Evolutionary conservation across 139 green algal genomes (phyloP), one percentile per base, ranked within the genome.

Genomic region (Dunaliella sp.): DNA sequence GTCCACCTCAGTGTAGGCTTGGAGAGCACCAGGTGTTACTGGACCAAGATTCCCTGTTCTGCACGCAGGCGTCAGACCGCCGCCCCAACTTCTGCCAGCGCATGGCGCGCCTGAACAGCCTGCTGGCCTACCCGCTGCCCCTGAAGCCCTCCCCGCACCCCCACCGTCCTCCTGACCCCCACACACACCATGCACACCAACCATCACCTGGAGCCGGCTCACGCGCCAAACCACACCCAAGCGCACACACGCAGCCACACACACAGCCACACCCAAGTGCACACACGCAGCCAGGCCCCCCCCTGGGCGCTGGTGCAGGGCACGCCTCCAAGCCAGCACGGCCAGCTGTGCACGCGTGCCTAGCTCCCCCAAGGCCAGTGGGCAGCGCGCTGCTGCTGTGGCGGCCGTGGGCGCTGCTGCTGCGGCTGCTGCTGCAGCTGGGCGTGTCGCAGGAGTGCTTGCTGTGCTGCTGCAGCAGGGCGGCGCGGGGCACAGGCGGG

Each of bases 361-460:
- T 94, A 78, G 75, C 87, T 21, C 77, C 87, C 0, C 87, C 89
- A 1, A 75, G 79, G 28, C 82, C 91, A 0, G 38, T 95, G 83
- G 88, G 88, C 28, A 91, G 88, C 0, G 86, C 81, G 31, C 87
- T 94, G 85, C 90, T 96, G 87, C 88, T 97, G 83, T 92, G 88
- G 21, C 91, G 88, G 34, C 82, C 93, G 0, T 94, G 92, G 93
- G 86, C 86, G 1, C 87, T 95, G 87, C 87, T 97, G 83, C 89
- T 97, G 79, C 89, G 94, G 80, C 78, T 95, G 59, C 86, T 97
- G 90, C 85, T 97, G 84, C 94, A 97, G 89, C 81, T 94, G 76
- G 83, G 87, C 32, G 72, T 81, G 48, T 90, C 84, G 36, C 86
- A 74, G 83, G 81, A 90, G 24, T 32, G 86, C 12, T 84, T 94